Base-by-base conservation (phyloP, 768 basidiomycete species). In the Tubosaeta sp. region DNA sequence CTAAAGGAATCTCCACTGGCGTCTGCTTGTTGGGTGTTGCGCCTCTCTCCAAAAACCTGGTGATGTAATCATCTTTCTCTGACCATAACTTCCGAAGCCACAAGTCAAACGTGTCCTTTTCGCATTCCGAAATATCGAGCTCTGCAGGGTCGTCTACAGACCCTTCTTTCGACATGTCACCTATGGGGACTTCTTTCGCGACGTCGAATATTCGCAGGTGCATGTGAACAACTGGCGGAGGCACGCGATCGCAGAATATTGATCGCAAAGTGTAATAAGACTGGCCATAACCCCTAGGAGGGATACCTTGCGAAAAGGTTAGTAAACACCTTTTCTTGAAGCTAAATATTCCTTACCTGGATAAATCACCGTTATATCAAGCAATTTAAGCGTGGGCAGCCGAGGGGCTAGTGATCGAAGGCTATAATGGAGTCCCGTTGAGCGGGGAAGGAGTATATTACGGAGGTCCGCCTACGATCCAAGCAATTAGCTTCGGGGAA, bases 331-430 rank as follows among this genome's bases (percentile, higher is more conserved):
- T 13, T 24, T 14, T 19, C 11, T 6, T 3, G n/a, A 25, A 21
- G 14, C 16, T 24, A 35, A 32, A 11, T 40, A 22, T 32, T 46
- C 30, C 38, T 57, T 66, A 83, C 94, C 94, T 56, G 93, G 90
- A 70, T 99, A 99, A 24, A 86, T 81, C 54, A 95, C 76, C 0
- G 96, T 98, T 40, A 96, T 73, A 65, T 98, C 96, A n/a, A 98
- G 73, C 12, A 99, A 67, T 57, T 84, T 81, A 51, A 99, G 73
- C 48, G 78, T 77, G 24, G 86, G 86, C 21, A 94, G 78, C 51
- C 86, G 80, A 19, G 92, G 84, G 14, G 83, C 76, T 11, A 97
- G 78, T 0, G 91, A 84, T 25, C 90, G 82, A 41, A 98, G 73
- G 58, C 84, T 87, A 65, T 89, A 90, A 52, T 87, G 84, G 51